phyloP scores from a whole-genome alignment of 176 grass and related monocot species.

The Saccharum spontaneum region DNA sequence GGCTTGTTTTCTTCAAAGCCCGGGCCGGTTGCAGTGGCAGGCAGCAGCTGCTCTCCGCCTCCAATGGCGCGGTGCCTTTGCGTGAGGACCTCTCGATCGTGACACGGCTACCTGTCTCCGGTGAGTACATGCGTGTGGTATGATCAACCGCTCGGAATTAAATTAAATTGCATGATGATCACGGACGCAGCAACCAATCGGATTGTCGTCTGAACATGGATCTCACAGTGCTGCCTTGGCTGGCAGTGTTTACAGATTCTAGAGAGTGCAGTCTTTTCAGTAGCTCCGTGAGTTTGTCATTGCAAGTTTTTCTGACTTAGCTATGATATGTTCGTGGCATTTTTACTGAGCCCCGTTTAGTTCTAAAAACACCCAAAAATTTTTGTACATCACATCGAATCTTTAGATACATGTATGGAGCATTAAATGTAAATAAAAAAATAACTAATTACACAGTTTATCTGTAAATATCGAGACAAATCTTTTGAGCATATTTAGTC shows the following conservation, averaged over 20 bases:
- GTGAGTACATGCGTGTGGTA: not conserved
- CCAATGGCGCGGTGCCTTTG: conserved; percentile 20
- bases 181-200: not conserved
- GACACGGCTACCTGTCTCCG: not conserved
- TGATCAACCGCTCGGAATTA: conserved; percentile 8
- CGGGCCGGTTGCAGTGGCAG: not conserved
- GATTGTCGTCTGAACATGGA: not conserved
- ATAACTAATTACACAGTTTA: too few relatives aligned
- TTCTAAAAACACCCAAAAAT: too few relatives aligned
- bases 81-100: not conserved
- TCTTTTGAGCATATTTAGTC: too few relatives aligned
- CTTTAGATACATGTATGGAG: too few relatives aligned
- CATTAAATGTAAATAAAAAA: too few relatives aligned
- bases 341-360: too few relatives aligned
- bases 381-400: too few relatives aligned
- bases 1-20: not conserved
- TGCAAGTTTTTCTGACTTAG: not conserved
- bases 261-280: not conserved
- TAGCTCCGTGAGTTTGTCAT: not conserved
- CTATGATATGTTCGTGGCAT: too few relatives aligned
- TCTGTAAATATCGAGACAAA: too few relatives aligned
- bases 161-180: not conserved
- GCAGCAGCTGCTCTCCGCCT: not conserved
- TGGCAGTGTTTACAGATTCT: not conserved
- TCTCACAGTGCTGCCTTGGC: not conserved